Evolutionary conservation across 768 basidiomycete species (phyloP).

Genomic region (Boletus bicolor): DNA sequence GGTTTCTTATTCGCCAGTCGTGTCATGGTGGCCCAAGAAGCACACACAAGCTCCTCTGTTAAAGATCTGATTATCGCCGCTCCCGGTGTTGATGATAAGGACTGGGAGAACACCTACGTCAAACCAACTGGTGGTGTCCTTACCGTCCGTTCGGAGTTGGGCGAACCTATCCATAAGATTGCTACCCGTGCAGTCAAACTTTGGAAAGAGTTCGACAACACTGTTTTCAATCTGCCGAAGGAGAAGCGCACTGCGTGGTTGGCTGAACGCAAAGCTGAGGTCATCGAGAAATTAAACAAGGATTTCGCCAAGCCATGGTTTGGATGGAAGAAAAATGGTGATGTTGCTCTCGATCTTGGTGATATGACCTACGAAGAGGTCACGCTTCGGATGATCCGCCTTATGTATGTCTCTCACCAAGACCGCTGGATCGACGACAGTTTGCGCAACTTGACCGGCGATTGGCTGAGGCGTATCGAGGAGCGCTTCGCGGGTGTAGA

Average conservation of each 20-base stretch:
- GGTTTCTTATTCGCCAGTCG: conserved; percentile 95
- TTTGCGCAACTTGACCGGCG: conserved; percentile 89
- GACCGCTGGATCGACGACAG: conserved; percentile 91
- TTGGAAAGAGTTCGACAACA: conserved; percentile 98
- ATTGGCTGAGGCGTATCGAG: conserved; percentile 95
- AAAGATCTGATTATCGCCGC: conserved; percentile 97
- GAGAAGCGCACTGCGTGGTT: conserved; percentile 94
- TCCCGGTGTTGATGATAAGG: conserved; percentile 81
- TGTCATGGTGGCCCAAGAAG: conserved; percentile 99
- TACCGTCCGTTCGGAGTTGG: conserved; percentile 95
- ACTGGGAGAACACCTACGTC: conserved; percentile 93
- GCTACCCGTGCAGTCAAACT: conserved; percentile 95
- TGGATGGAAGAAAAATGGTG: conserved; percentile 91
- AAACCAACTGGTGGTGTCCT: conserved; percentile 95
- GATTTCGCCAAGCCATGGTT: conserved; percentile 99
- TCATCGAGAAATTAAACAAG: conserved; percentile 88
- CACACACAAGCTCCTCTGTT: conserved; percentile 90
- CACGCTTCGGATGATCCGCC: conserved; percentile 81
- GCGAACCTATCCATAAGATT: conserved; percentile 99
- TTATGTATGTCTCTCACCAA: conserved; percentile 94
- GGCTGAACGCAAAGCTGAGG: conserved; percentile 78
- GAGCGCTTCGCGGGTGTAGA: conserved; percentile 93
- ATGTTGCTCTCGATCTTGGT: conserved; percentile 76
- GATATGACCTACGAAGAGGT: conserved; percentile 99
- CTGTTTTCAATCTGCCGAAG: conserved; percentile 91